Evolutionary conservation across 371 early-diverging fungal genomes (phyloP).

Genomic region (Mucor circinelloides): DNA sequence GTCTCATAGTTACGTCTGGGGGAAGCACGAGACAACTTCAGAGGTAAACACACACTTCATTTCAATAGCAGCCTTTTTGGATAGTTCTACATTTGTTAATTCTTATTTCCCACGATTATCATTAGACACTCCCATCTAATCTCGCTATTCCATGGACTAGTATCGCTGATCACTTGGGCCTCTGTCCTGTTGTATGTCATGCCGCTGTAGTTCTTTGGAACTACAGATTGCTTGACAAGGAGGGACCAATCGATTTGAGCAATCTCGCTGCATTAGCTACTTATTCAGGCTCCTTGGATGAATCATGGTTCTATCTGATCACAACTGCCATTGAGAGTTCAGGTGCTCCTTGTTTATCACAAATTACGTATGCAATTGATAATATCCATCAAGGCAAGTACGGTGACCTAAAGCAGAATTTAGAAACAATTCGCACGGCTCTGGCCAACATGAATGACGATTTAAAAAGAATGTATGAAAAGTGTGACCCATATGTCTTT

Average conservation of each 20-base stretch:
- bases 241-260: constrained; percentile 71
- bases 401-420: constrained; percentile 47
- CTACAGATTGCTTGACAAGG: constrained; percentile 76
- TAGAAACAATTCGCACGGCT: constrained; percentile 58
- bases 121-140: constrained; percentile 73
- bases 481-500: constrained; percentile 94
- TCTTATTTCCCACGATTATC: constrained; percentile 32
- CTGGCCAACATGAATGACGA: constrained; percentile 65
- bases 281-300: constrained; percentile 89
- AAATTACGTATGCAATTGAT: constrained; percentile 62
- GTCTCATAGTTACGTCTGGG: constrained; percentile 93
- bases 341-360: constrained; percentile 79
- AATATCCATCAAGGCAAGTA: constrained; percentile 59
- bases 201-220: constrained; percentile 92
- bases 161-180: constrained; percentile 78
- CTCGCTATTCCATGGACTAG: constrained; percentile 88
- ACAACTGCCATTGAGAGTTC: constrained; percentile 88
- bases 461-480: constrained; percentile 89
- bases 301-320: constrained; percentile 96
- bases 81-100: background rate
- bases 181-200: constrained; percentile 88
- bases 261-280: constrained; percentile 85
- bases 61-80: background rate
- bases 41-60: constrained; percentile 52
- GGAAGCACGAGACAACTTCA: constrained; percentile 76